Evolutionary conservation across 2,329 filamentous ascomycete genomes (phyloP), one percentile per base, ranked within the genome.

Genomic region (Pseudogymnoascus sp.): DNA sequence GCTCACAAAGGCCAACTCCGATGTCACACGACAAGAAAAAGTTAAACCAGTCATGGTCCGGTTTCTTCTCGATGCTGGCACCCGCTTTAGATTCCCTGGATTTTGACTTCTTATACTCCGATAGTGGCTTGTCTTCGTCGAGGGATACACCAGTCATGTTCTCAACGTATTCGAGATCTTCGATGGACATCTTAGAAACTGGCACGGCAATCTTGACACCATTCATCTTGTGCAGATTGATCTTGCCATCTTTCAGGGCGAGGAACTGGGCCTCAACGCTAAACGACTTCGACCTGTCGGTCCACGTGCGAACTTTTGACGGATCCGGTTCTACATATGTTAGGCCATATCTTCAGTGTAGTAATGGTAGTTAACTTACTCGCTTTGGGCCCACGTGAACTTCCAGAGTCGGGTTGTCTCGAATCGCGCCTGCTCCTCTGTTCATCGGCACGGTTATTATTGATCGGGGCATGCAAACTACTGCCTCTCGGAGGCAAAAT

Each of bases 181-280:
- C 89, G 41, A 91, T 81, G 0, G 93, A 95, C 94, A 99, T 99
- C 73, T 99, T 99, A 38, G 85, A 80, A 28, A 97, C 85, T 2
- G 94, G 94, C 3, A 99, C 94, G 7, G 94, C 94, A 74, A 99
- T 99, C 75, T 97, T 97, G 69, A 99, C 91, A 37, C 94, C 94
- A 71, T 99, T 99, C 75, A 91, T 82, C 77, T 99, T 99, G 78
- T 99, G 94, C 20, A 99, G 80, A 74, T 99, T 95, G 66, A 99
- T 95, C 75, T 97, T 97, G 65, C 92, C 91, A 71, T 97, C 94
- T 72, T 91, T 91, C 59, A 97, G 82, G 28, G 91, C 93, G 59
- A 99, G 84, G 71, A 97, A 99, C 72, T 99, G 91, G 14, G 94
- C 94, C 67, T 97, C 94, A 61, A 99, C 94, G 68, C 91, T 97